Base-by-base conservation (phyloP, 73 alveolate species). In the Symbiodinium pilosum region DNA sequence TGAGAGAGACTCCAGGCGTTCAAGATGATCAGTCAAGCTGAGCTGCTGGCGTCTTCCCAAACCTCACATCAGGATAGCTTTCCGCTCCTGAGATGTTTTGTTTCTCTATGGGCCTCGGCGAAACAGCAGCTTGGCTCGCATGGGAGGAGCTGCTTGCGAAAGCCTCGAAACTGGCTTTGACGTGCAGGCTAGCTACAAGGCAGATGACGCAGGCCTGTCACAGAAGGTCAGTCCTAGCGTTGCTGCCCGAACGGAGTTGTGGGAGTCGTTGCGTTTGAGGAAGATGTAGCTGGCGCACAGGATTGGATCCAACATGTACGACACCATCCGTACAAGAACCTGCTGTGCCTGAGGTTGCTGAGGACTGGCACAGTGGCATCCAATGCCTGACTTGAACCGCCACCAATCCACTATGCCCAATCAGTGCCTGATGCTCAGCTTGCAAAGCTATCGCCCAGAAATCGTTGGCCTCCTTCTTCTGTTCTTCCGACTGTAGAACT, bases 251-350 rank as follows among this genome's bases (percentile, higher is more conserved):
- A 91, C 52, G 41, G 87, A 91, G 88, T 91, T 91, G 97, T 91
- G 97, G 44, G 87, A n/a, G 88, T 91, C 97, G 97, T 91, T 68
- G 84, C 97, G 97, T 88, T 91, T 91, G 42, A 91, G 77, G 97
- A 91, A 91, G 97, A 91, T 71, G 52, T 68, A 91, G 34, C 97
- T 91, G 52, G 20, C 75, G n/a, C 28, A 7, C 43, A 83, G 91
- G 20, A 54, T n/a, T n/a, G n/a, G n/a, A n/a, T n/a, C n/a, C n/a
- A n/a, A n/a, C 73, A 54, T 54, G 73, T 54, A 26, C 16, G 59
- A 47, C 59, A 14, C 59, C 14, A 6, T 47, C 6, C 59, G 14
- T 14, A 6, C 14, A 47, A 14, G 14, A 47, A 47, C 59, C 21
- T 47, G 59, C 59, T 28, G 38, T 24, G 96, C 97, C 97, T 91